phyloP scores from a whole-genome alignment of 805 yeast species.

The Ogataea sp. region DNA sequence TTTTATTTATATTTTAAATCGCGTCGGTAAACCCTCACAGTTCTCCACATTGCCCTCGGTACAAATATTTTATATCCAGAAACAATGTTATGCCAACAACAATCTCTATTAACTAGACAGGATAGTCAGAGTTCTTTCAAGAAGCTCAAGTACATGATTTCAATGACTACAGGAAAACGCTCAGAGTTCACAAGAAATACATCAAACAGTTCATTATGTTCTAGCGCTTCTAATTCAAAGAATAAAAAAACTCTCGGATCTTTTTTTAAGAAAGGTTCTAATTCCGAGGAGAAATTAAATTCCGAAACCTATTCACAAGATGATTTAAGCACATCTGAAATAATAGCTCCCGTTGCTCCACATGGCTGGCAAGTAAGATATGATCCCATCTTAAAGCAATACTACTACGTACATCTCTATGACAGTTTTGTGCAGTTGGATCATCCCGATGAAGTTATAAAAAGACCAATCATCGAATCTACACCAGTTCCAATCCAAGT shows the following conservation, averaged over 20 bases:
- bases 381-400: slow-evolving; percentile 31
- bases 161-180: too few species aligned
- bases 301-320: neutral
- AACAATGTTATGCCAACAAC: too few species aligned
- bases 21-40: too few species aligned
- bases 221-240: neutral
- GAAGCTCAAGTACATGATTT: neutral
- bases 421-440: slow-evolving; percentile 33
- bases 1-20: too few species aligned
- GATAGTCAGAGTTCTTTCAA: too few species aligned
- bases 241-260: neutral
- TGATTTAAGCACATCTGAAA: neutral
- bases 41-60: too few species aligned
- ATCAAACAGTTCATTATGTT: neutral
- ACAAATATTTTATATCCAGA: too few species aligned
- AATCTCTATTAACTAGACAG: too few species aligned
- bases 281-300: too few species aligned
- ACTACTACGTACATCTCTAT: slow-evolving; percentile 30
- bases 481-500: neutral
- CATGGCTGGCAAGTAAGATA: slow-evolving; percentile 27
- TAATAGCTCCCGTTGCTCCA: slow-evolving; percentile 11
- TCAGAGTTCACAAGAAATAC: too few species aligned
- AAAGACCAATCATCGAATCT: too few species aligned
- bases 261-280: neutral
- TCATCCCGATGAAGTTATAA: slow-evolving; percentile 35